Evolutionary conservation across 2,329 filamentous ascomycete genomes (phyloP).

Genomic region (Alternaria gaisen): DNA sequence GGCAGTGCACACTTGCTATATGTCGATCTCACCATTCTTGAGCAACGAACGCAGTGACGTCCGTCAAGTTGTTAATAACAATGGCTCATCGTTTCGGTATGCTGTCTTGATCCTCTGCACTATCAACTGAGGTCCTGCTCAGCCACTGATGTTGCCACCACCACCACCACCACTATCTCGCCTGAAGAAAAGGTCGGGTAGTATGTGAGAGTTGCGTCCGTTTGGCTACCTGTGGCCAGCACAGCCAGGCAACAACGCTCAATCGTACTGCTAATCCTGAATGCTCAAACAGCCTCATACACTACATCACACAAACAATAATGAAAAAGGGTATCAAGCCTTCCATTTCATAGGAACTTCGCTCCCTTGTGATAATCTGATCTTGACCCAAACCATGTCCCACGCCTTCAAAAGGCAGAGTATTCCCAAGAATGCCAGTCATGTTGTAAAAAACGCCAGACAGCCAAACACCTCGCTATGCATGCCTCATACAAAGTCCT

Average conservation of each 20-base stretch:
- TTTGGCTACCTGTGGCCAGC: not conserved
- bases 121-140: not conserved
- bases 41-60: not conserved
- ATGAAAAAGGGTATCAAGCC: not conserved
- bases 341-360: not conserved
- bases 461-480: slow-evolving; percentile 51
- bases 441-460: slow-evolving; percentile 30
- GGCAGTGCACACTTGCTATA: not conserved
- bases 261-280: not conserved
- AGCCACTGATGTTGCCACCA: not conserved
- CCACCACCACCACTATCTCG: not conserved
- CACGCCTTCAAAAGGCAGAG: not conserved
- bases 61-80: not conserved
- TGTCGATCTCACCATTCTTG: not conserved
- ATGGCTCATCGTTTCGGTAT: not conserved
- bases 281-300: not conserved
- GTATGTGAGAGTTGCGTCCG: not conserved
- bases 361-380: not conserved
- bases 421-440: not conserved
- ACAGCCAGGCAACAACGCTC: not conserved
- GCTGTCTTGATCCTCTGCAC: not conserved
- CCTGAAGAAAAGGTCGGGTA: not conserved
- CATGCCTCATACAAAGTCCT: not conserved
- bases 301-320: not conserved
- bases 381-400: not conserved